These are phyloP conservation scores for Mycena sp. DNA, from an alignment of 1,284 basidiomycete species.

Conservation along the genomic window DNA sequence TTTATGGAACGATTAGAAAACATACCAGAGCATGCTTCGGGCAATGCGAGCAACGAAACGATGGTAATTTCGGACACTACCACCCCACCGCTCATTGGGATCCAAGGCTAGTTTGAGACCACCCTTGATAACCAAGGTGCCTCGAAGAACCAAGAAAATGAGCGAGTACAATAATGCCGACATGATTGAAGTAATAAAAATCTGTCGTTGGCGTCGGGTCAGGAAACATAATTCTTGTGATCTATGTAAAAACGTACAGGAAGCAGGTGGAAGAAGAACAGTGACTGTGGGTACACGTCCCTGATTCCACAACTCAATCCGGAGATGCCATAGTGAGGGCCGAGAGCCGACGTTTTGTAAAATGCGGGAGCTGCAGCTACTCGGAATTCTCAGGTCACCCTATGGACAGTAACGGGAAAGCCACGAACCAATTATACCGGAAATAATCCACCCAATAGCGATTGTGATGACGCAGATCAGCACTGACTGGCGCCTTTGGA, in stretches of 20 bases:
- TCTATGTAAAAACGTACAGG: conserved; percentile 55
- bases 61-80: conserved; percentile 58
- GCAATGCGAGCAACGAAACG: conserved; percentile 67
- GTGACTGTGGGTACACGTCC: conserved; percentile 48
- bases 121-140: conserved; percentile 50
- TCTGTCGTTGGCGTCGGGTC: conserved; percentile 47
- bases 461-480: conserved; percentile 56
- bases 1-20: conserved; percentile 11
- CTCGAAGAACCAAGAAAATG: conserved; percentile 64
- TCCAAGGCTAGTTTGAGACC: conserved; percentile 58
- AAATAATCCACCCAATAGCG: conserved; percentile 61
- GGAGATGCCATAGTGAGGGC: conserved; percentile 60
- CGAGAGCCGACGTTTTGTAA: conserved; percentile 37
- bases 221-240: not conserved
- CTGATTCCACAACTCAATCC: conserved; percentile 63
- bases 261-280: conserved; percentile 64
- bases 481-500: conserved; percentile 60
- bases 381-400: not conserved
- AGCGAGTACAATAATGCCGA: conserved; percentile 66
- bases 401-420: not conserved
- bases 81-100: conserved; percentile 55
- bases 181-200: conserved; percentile 62
- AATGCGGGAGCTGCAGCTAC: conserved; percentile 53
- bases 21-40: conserved; percentile 74
- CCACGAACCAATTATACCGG: conserved; percentile 57